Conservation (phyloP, 257 asterid species). For the Linderniella brevidens region DNA sequence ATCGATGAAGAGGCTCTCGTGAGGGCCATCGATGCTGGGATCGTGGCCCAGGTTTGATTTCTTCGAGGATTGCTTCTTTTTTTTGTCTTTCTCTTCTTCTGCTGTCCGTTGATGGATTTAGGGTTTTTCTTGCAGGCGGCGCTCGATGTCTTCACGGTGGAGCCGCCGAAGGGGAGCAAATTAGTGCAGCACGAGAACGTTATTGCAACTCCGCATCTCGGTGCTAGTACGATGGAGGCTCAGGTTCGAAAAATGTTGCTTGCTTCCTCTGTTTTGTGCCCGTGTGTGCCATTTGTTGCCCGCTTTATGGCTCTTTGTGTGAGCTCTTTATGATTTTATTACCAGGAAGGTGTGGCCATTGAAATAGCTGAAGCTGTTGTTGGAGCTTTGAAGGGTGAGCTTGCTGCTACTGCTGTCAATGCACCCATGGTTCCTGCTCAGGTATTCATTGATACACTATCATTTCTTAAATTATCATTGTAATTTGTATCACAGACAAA, state of each 20-base stretch:
- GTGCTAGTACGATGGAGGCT: constrained; percentile 99
- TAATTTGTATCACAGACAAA: no score
- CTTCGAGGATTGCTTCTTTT: no score
- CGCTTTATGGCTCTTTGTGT: no score
- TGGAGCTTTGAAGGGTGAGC: constrained; percentile 92
- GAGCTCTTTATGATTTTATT: not conserved
- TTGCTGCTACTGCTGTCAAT: constrained; percentile 90
- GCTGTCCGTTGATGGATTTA: no score
- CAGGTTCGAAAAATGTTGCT: no score
- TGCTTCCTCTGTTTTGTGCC: no score
- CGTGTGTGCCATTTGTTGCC: no score
- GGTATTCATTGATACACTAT: constrained; percentile 20
- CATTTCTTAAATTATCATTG: no score
- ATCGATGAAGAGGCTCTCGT: constrained; percentile 92
- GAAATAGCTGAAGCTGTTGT: constrained; percentile 98
- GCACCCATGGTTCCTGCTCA: constrained; percentile 97
- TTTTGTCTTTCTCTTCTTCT: constrained; percentile 2
- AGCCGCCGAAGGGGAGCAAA: constrained; percentile 67
- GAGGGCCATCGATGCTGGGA: constrained; percentile 74
- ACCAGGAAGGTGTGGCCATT: constrained; percentile 93
- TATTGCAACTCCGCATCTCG: constrained; percentile 91
- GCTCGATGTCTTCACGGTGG: constrained; percentile 77
- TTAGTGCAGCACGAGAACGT: constrained; percentile 79
- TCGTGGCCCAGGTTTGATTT: constrained; percentile 97
- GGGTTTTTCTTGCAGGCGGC: constrained; percentile 50